Conservation (phyloP, 192 early-diverging fungal genomes). For the Coemansia sp. region DNA sequence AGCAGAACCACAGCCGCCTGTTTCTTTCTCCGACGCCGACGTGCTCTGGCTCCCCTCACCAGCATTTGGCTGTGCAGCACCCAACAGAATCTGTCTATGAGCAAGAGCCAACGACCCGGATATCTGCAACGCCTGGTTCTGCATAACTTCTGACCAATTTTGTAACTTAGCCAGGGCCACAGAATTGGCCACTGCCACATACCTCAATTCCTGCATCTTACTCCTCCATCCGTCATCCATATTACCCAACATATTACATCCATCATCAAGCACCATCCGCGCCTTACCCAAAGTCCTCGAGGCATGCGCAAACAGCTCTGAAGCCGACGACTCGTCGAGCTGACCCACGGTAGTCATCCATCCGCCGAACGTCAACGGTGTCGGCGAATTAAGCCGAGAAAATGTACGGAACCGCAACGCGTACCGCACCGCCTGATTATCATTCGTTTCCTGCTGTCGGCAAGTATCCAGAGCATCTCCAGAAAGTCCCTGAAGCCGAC, state of each 20-base stretch:
- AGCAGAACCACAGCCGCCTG: no score
- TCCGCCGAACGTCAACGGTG: constrained; percentile 25
- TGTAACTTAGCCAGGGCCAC: constrained; percentile 22
- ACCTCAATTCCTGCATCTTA: constrained; percentile 5
- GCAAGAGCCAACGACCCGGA: constrained; percentile 18
- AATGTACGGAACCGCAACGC: constrained; percentile 40
- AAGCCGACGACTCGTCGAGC: constrained; percentile 25
- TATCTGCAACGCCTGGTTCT: not conserved
- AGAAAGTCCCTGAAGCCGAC: not conserved
- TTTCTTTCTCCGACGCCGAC: not conserved
- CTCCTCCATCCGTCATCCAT: constrained; percentile 7
- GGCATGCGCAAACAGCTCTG: constrained; percentile 36
- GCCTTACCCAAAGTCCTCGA: constrained; percentile 10
- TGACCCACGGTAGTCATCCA: constrained; percentile 25
- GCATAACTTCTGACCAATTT: not conserved
- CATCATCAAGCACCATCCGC: constrained; percentile 4
- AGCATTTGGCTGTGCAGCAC: not conserved
- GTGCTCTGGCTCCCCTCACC: not conserved
- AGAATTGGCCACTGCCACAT: constrained; percentile 24
- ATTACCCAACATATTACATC: not conserved
- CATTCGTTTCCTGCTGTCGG: constrained; percentile 11
- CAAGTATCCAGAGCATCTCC: constrained; percentile 13
- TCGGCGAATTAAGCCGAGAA: constrained; percentile 37
- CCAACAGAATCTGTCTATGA: not conserved
- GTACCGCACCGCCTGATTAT: constrained; percentile 19